Evolutionary conservation across 495 filamentous ascomycete species (phyloP), one percentile per base, ranked within the genome.

Genomic region (Talaromyces proteolyticus): DNA sequence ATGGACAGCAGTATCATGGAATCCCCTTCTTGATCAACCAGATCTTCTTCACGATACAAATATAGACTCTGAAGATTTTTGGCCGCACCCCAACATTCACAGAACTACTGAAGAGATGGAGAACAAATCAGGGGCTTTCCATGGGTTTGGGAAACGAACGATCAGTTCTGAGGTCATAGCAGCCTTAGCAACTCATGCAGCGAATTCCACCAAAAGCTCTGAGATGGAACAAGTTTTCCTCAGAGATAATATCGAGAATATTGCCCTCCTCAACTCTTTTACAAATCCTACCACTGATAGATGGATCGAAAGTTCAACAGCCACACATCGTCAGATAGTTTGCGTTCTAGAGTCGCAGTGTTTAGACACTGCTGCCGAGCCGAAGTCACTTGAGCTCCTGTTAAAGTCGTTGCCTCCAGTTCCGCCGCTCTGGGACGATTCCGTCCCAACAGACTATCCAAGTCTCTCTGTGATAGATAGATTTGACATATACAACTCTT

Each of bases 111-210:
- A 49, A 17, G 36, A 44, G 17, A 50, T 47, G 40, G 61, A 52
- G 29, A 57, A 61, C 29, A 61, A 53, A 21, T 54, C 56, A 21
- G 20, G 54, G 6, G 58, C 61, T 20, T 71, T 73, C 57, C 59
- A 72, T 38, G 73, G 76, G 8, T 66, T 78, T 39, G 73, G 69
- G 1, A 55, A 61, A 37, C 66, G 69, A 25, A 82, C 74, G 0
- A 72, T 86, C 47, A 84, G 81, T 57, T 61, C 66, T 24, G 81
- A 87, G 62, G 76, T 84, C 16, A 67, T 83, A 16, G 53, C 64
- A 18, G 73, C 74, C 17, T 61, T 83, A 24, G 58, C 81, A 25
- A 75, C 77, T 54, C 75, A 72, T 39, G 55, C 84, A 24, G 53
- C 74, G 19, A 78, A 73, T 51, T 54, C 55, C 11, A 54, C 69